Percentiles rank a stretch among this genome's conserved stretches.
These are phyloP conservation scores for Ceratobasidium sp. DNA, from an alignment of 1,284 basidiomycete genomes.

Conservation along the genomic window DNA sequence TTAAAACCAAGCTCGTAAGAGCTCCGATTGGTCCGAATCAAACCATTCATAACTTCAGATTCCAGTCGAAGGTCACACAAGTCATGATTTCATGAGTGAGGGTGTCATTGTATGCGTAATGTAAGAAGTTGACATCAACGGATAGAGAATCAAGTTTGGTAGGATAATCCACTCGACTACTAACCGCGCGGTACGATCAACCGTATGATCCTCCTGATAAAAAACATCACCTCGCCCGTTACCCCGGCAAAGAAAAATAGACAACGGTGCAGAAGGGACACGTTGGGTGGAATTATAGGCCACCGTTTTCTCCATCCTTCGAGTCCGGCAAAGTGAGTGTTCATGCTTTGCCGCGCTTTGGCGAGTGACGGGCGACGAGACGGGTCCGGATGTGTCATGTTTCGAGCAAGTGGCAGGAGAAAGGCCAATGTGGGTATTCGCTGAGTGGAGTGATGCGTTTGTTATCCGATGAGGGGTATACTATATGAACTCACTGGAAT, in stretches of 20 bases:
- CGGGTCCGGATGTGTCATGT: constrained; percentile 18
- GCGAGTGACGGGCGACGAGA: constrained; percentile 12
- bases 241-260: neutral
- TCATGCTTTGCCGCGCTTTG: neutral
- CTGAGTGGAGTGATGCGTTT: neutral
- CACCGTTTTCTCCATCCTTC: neutral
- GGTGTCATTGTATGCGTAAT: no score
- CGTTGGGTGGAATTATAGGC: constrained; percentile 3
- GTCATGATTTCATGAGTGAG: no score
- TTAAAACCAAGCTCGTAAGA: no score
- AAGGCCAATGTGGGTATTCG: neutral
- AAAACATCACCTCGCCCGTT: neutral
- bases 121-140: no score
- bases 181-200: no score
- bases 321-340: neutral
- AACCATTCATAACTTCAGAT: no score
- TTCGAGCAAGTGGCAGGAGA: neutral
- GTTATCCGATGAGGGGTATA: neutral
- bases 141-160: no score
- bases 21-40: no score
- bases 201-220: neutral
- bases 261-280: neutral
- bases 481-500: neutral
- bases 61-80: no score
- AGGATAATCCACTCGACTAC: no score